Evolutionary conservation across 2,329 filamentous ascomycete genomes (phyloP), one percentile per base, ranked within the genome.

Genomic region (Cordyceps tenuipes): DNA sequence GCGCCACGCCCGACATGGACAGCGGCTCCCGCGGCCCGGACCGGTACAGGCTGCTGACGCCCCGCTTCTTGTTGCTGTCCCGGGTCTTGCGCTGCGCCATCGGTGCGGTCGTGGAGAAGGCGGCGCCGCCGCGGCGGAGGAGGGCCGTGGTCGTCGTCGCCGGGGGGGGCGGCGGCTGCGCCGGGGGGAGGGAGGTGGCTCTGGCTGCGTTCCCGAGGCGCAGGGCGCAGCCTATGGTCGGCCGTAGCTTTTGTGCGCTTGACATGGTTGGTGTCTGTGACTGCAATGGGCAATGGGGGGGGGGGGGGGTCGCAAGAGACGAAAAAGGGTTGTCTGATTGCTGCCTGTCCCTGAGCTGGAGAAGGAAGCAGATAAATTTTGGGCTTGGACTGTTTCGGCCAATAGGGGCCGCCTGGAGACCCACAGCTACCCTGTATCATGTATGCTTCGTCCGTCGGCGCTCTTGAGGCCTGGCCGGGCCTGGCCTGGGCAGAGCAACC

Each of bases 1-100:
- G 77, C 55, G 85, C 79, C 49, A 86, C 81, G 68, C 87, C 83
- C 47, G 84, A 86, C 62, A 94, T 86, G 19, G 87, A 89, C 59
- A 95, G 77, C n/a, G 82, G 84, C 70, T 88, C 85, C 57, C 86
- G 83, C 5, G 86, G 85, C 0, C 92, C 92, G 1, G 89, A 91
- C 54, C 88, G 82, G 65, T 89, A 86, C 61, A 96, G 80, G 26
- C 86, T 88, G 60, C 91, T 96, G 57, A 96, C 84, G 49, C 91
- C 93, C 63, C 94, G 88, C 63, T 84, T 77, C 65, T 82, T 86
- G 78, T 90, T 97, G 76, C 84, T 84, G 77, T 97, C 92, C 69
- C 85, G 84, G 63, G 77, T 80, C 69, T 75, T 77, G 72, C 77
- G 76, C 68, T 76, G 75, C 66, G 73, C 78, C 66, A 75, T 77